Conservation (phyloP, 495 filamentous ascomycete genomes). For the Parathielavia appendiculata region DNA sequence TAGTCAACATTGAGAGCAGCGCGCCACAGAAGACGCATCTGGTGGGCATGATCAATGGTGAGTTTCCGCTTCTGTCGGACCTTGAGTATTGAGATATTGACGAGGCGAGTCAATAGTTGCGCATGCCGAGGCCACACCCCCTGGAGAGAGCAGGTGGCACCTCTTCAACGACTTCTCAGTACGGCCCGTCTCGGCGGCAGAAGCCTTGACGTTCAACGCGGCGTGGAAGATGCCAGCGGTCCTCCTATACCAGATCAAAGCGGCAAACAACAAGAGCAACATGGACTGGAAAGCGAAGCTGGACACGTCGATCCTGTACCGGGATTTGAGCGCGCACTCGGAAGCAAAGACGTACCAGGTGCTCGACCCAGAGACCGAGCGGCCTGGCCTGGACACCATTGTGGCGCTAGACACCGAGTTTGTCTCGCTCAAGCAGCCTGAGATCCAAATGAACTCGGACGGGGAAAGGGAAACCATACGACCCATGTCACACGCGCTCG, state of each 20-base stretch:
- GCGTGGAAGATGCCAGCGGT: constrained; percentile 89
- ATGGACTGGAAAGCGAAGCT: constrained; percentile 78
- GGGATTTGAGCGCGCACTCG: constrained; percentile 46
- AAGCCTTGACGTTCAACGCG: constrained; percentile 82
- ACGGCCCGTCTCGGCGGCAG: constrained; percentile 64
- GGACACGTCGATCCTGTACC: constrained; percentile 77
- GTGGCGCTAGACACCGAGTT: constrained; percentile 95
- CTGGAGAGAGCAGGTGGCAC: constrained; percentile 69
- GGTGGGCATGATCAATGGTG: constrained; percentile 81
- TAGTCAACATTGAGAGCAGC: constrained; percentile 78
- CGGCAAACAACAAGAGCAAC: constrained; percentile 68
- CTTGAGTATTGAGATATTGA: constrained; percentile 20
- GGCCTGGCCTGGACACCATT: constrained; percentile 62
- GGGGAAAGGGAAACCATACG: constrained; percentile 80
- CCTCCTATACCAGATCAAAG: constrained; percentile 74
- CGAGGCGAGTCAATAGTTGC: constrained; percentile 44
- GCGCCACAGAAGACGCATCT: constrained; percentile 84
- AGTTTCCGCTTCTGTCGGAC: constrained; percentile 20
- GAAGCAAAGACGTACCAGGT: constrained; percentile 48
- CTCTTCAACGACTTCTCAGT: constrained; percentile 97
- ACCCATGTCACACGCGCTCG: constrained; percentile 77
- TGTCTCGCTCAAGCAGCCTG: constrained; percentile 80
- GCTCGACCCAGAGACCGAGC: constrained; percentile 60
- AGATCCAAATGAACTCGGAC: constrained; percentile 89
- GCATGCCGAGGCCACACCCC: constrained; percentile 54